These are phyloP conservation scores for Fusarium tricinctum DNA, from an alignment of 2,329 filamentous ascomycete genomes.

Conservation along the genomic window DNA sequence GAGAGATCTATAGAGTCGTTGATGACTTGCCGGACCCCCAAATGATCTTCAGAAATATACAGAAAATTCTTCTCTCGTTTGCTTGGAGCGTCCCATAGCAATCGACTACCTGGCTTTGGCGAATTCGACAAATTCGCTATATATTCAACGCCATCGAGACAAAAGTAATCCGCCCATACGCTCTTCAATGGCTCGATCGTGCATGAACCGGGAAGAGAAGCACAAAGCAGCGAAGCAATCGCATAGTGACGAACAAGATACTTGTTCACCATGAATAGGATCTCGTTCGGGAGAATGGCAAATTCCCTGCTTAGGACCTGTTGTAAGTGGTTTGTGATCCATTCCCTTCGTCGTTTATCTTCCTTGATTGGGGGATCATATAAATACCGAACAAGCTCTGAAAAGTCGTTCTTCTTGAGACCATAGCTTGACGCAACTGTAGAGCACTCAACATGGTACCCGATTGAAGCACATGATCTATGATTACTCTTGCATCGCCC, in stretches of 20 bases:
- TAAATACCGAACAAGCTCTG: slow-evolving; percentile 16
- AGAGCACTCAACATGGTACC: slow-evolving; percentile 28
- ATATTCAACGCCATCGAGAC: slow-evolving; percentile 31
- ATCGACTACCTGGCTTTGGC: not conserved
- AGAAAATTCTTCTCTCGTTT: not conserved
- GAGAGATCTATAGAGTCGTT: not conserved
- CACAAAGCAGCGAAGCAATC: slow-evolving; percentile 14
- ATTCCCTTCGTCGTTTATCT: slow-evolving; percentile 17
- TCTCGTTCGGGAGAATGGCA: slow-evolving; percentile 17
- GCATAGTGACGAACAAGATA: slow-evolving; percentile 24
- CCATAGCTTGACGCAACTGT: slow-evolving; percentile 14
- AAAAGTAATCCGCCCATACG: slow-evolving; percentile 29
- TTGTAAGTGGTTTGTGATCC: slow-evolving; percentile 19
- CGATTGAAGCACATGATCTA: slow-evolving; percentile 23
- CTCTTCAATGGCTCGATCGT: slow-evolving; percentile 16
- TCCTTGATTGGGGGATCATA: slow-evolving; percentile 25
- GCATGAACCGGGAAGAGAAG: not conserved
- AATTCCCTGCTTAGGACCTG: slow-evolving; percentile 4
- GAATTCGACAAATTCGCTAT: slow-evolving; percentile 27
- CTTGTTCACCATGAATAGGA: slow-evolving; percentile 12
- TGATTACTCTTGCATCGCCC: slow-evolving; percentile 25
- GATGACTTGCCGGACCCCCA: slow-evolving; percentile 29
- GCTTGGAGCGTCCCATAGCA: slow-evolving; percentile 6
- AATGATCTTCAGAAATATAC: slow-evolving; percentile 32
- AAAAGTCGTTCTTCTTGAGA: slow-evolving; percentile 6